A percentile compares a stretch with the other conserved stretches of the same genome.
Evolutionary conservation across 306 rosid genomes (phyloP).

Genomic region (Mucuna pruriens): DNA sequence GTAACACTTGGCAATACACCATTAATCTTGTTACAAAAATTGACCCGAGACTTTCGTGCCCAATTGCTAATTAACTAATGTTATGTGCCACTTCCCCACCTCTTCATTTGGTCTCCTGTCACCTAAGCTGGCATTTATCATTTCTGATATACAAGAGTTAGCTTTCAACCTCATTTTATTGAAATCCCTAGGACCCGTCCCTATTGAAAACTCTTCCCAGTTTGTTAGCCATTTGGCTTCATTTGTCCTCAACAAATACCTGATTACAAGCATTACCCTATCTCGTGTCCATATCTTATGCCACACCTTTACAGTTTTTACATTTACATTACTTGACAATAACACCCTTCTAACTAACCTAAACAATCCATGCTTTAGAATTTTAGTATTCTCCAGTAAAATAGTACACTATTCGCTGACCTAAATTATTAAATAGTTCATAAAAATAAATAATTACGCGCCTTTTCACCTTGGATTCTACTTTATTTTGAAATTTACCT

Average conservation of each 20-base stretch:
- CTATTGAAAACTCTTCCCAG: background rate
- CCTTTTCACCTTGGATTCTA: too few species aligned
- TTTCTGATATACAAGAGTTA: background rate
- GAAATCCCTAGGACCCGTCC: background rate
- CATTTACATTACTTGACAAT: too few species aligned
- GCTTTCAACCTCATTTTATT: constrained; percentile 3
- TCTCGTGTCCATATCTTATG: background rate
- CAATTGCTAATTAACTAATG: background rate
- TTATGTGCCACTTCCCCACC: background rate
- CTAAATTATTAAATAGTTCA: too few species aligned
- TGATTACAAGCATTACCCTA: background rate
- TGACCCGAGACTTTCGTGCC: constrained; percentile 5
- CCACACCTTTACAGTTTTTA: too few species aligned
- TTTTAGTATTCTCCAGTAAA: too few species aligned
- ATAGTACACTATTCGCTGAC: too few species aligned
- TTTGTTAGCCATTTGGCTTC: background rate
- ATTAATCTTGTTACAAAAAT: background rate
- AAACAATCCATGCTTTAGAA: too few species aligned
- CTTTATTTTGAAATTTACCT: too few species aligned
- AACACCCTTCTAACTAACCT: too few species aligned
- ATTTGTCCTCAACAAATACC: background rate
- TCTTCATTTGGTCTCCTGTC: constrained; percentile 3
- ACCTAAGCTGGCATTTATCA: background rate
- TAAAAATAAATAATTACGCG: too few species aligned
- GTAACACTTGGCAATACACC: background rate